These are phyloP conservation scores for Solanum habrochaites DNA, from an alignment of 257 asterid species.

Conservation along the genomic window DNA sequence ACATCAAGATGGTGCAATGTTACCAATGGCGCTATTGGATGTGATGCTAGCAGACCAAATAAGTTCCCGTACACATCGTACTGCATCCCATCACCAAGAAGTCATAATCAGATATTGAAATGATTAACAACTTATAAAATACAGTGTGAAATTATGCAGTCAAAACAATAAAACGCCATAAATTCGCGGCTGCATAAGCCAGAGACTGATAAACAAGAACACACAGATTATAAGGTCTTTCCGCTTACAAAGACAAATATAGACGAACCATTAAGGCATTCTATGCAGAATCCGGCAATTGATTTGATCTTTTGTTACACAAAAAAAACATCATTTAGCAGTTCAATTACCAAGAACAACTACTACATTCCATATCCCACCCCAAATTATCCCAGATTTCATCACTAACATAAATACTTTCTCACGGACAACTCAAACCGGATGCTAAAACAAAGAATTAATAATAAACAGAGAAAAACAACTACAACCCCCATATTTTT, in stretches of 20 bases:
- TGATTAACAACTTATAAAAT: not conserved
- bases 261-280: not conserved
- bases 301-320: not conserved
- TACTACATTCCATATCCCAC: not conserved
- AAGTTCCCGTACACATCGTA: conserved; percentile 66
- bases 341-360: not conserved
- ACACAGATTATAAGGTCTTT: not conserved
- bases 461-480: not conserved
- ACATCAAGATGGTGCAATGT: conserved; percentile 82
- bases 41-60: conserved; percentile 67
- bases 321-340: not conserved
- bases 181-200: not conserved
- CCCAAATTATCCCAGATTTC: not conserved
- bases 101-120: conserved; percentile 1
- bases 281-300: not conserved
- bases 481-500: not conserved
- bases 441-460: no score
- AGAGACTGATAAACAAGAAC: not conserved
- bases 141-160: not conserved
- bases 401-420: not conserved
- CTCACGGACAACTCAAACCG: not conserved
- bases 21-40: conserved; percentile 67
- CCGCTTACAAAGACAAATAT: not conserved
- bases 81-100: conserved; percentile 24
- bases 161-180: not conserved